Evolutionary conservation across 2,329 filamentous ascomycete genomes (phyloP), one percentile per base, ranked within the genome.

Genomic region (Ceratocystis harringtonii): DNA sequence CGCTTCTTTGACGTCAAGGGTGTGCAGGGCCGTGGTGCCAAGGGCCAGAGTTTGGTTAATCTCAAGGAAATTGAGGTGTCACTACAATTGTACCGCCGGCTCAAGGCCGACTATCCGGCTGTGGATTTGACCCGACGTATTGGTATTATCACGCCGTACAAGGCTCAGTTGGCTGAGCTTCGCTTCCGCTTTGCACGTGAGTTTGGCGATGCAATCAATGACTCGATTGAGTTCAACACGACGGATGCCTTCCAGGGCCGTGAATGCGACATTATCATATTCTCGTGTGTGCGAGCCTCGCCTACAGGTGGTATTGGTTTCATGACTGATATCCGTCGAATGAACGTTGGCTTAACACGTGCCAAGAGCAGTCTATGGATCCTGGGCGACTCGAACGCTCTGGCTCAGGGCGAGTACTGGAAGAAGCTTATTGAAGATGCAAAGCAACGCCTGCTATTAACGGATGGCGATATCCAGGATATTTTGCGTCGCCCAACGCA

Each of bases 361-460:
- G 95, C 94, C 4, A 96, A 96, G 75, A 96, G 90, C 8, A 96
- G 92, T 43, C 81, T 99, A 8, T 99, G 92, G 89, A 92, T 99
- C 66, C 81, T 99, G 30, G 94, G 94, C 70, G 95, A 97, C 75
- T 94, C 94, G 0, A 82, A 87, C 66, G 90, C 92, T 43, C 80
- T 99, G 63, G 79, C 87, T 28, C 88, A 95, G 72, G 94, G 94
- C 68, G 84, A 94, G 72, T 96, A 90, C 75, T 99, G 95, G 94
- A 85, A 82, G 68, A 87, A 86, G 69, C 80, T 99, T 55, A 90
- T 99, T 64, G 82, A 88, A 43, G 89, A 99, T 75, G 88, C 94
- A 5, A 85, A 85, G 71, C 74, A 76, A 22, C 84, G 94, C 71
- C 82, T 88, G 68, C 78, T 86, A 8, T 96, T 94, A 73, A 96